phyloP scores from a whole-genome alignment of 495 filamentous ascomycete species.

The Extremus antarcticus region DNA sequence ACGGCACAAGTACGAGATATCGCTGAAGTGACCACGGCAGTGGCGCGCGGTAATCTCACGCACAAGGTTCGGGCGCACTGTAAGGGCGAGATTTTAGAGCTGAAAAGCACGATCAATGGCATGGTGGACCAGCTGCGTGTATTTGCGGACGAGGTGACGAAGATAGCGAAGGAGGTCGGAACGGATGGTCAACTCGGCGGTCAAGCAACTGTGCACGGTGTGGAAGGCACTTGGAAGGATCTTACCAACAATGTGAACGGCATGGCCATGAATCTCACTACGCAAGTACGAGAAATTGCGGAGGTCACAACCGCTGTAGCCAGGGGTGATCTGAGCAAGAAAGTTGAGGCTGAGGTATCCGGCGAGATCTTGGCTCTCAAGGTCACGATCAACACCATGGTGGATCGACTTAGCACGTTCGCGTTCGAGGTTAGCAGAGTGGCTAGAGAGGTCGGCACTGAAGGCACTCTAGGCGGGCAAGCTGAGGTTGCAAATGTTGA shows the following conservation, averaged over 20 bases:
- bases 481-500: conserved; percentile 96
- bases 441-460: conserved; percentile 93
- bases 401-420: conserved; percentile 92
- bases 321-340: conserved; percentile 84
- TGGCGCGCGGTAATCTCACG: conserved; percentile 90
- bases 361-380: conserved; percentile 94
- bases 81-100: conserved; percentile 87
- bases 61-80: conserved; percentile 96
- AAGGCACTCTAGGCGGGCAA: conserved; percentile 90
- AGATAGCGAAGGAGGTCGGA: conserved; percentile 93
- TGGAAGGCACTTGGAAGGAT: conserved; percentile 95
- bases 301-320: conserved; percentile 97
- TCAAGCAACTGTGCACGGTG: conserved; percentile 92
- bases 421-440: conserved; percentile 98
- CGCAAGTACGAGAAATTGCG: conserved; percentile 95
- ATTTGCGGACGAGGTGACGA: conserved; percentile 95
- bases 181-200: conserved; percentile 92
- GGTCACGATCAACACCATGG: conserved; percentile 98
- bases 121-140: conserved; percentile 98
- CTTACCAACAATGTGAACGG: conserved; percentile 96
- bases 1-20: conserved; percentile 98
- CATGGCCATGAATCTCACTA: conserved; percentile 98
- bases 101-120: conserved; percentile 96
- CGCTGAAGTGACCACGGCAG: conserved; percentile 95
- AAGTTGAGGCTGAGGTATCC: conserved; percentile 90